A percentile compares a stretch with the other conserved stretches of the same genome.
These are phyloP conservation scores for Carallia brachiata DNA, from an alignment of 345 rosid species.

Conservation along the genomic window DNA sequence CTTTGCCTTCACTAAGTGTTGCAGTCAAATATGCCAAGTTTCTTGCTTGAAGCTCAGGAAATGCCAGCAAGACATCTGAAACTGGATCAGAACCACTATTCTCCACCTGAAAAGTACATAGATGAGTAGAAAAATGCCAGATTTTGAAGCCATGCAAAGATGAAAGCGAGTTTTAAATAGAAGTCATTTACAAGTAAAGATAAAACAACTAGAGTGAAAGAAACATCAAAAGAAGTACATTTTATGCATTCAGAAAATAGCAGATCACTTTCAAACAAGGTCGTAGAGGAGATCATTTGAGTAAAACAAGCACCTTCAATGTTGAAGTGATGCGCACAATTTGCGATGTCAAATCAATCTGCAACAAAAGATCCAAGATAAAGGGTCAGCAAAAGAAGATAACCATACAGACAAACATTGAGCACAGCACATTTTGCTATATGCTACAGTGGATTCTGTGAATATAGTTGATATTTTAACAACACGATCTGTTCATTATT, in stretches of 20 bases:
- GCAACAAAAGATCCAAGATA: constrained; percentile 21
- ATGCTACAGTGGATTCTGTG: too few species aligned
- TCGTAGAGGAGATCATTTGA: neutral
- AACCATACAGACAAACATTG: neutral
- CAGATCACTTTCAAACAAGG: too few species aligned
- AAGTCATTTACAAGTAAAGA: too few species aligned
- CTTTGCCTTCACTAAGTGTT: constrained; percentile 55
- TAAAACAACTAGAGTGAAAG: neutral
- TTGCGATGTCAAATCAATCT: constrained; percentile 87
- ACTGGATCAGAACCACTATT: constrained; percentile 63
- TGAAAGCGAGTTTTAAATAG: neutral
- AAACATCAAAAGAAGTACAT: neutral
- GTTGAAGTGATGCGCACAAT: constrained; percentile 65
- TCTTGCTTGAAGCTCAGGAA: constrained; percentile 67
- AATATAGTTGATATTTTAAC: too few species aligned
- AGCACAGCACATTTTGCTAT: too few species aligned
- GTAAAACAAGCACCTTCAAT: constrained; percentile 53
- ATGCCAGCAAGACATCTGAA: constrained; percentile 64
- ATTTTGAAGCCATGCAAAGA: neutral
- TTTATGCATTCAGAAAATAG: neutral
- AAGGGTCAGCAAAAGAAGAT: constrained; percentile 8
- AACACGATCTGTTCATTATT: too few species aligned
- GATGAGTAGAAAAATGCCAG: neutral
- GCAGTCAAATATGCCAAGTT: constrained; percentile 68
- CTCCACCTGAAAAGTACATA: constrained; percentile 45